Evolutionary conservation across 345 rosid species (phyloP), one percentile per base, ranked within the genome.

Genomic region (Psidium guajava): DNA sequence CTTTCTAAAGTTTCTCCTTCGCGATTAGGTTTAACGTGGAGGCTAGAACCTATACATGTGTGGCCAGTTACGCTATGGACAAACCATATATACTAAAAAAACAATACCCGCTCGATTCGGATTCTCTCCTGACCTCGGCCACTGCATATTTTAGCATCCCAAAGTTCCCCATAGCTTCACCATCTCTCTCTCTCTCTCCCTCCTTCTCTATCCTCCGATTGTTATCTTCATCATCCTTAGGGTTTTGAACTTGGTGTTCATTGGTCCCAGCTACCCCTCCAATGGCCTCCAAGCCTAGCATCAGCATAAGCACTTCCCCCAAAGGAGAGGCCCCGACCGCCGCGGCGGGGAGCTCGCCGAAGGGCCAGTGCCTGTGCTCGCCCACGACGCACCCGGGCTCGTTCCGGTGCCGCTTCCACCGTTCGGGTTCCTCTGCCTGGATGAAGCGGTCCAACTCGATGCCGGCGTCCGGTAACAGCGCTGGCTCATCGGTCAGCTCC

Each of bases 371-470:
- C 84, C 49, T 94, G 83, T 94, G 97, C 89, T 94, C 97, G 0
- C 97, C 95, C 9, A 94, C 94, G 1, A 94, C 95, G 1, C 97
- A 94, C 84, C 87, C 86, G 82, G 97, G 97, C 47, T 94, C 97
- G 9, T 94, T 94, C 84, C 90, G 97, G 57, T 94, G 97, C 91
- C 90, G 90, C 85, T 88, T 91, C 51, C 95, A 94, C 82, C 92
- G 97, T 5, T 82, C 92, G 1, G 49, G 64, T 2, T 86, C 93
- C 12, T 86, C 91, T 14, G 87, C 90, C 18, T 88, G 89, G 90
- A 84, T 89, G 90, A 94, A 91, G 85, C 88, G 94, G 61, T 93
- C 95, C 2, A 91, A 92, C 12, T 94, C 97, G 82, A 88, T 92
- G 93, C 94, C 95, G 1, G 44, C 92, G 36, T 69, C 77, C 77